Base-by-base conservation (phyloP, 306 rosid genomes). In the Erythrophleum fordii region DNA sequence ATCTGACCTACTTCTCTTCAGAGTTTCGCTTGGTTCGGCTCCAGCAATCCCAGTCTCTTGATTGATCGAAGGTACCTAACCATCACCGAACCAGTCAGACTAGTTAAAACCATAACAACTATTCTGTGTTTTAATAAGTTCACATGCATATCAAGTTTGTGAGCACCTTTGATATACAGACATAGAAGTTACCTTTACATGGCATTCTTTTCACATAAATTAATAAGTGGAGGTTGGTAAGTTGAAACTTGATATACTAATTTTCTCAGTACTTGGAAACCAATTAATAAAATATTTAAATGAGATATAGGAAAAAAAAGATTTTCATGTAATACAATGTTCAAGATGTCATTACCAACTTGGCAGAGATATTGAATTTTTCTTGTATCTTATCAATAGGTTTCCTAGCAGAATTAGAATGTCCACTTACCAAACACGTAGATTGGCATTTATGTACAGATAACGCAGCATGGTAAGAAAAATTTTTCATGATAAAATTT, bases 41-140 rank as follows among this genome's bases (percentile, higher is more conserved):
- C 92, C 97, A 18, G 79, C 70, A 73, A 89, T 82, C 42, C 87
- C 98, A 0, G 91, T 90, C 73, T 83, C 90, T 82, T 92, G 97
- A 86, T 92, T 53, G 69, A 91, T 90, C 13, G 94, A 52, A 62
- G 97, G 97, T 26, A 95, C 65, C 99, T 95, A 48, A 73, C 4
- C 69, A 86, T 73, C 26, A 74, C 51, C 61, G 60, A 64, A 78
- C 56, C 53, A 72, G 77, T 8, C 79, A 74, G 71, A 62, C 66
- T 48, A 60, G 28, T 48, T 42, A 48, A 69, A 69, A 46, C 28
- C 72, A 68, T 55, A 35, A 31, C 64, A 35, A 31, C 46, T 37
- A n/a, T 44, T 5, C 6, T 14, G 22, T 42, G 61, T 28, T 69
- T 42, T 42, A 6, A 45, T 11, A 59, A 22, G 55, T 41, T 48